Conservation (phyloP, 2,329 filamentous ascomycete genomes). For the Emericellopsis atlantica region DNA sequence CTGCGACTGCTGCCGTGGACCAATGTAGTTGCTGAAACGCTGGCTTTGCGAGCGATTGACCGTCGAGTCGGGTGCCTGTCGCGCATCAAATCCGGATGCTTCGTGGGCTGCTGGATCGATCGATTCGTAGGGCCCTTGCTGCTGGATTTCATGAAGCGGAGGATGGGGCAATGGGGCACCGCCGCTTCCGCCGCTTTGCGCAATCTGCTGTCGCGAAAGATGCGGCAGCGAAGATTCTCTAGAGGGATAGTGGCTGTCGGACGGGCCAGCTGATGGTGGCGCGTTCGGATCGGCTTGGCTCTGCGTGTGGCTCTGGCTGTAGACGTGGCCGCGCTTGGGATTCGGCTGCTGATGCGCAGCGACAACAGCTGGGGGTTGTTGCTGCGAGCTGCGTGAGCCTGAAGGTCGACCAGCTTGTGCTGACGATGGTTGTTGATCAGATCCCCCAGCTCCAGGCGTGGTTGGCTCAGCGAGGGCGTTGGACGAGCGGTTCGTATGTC, state of each 20-base stretch:
- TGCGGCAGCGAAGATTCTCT: background rate
- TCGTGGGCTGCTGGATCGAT: conserved; percentile 10
- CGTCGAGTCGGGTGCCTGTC: conserved; percentile 26
- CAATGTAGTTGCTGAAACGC: conserved; percentile 24
- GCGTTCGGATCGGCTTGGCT: conserved; percentile 6
- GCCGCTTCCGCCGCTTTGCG: background rate
- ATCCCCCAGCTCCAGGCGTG: conserved; percentile 11
- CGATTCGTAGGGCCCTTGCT: conserved; percentile 7
- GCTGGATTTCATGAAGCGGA: conserved; percentile 9
- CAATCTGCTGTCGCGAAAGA: background rate
- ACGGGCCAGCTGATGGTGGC: conserved; percentile 4
- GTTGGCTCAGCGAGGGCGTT: conserved; percentile 35
- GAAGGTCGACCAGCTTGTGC: conserved; percentile 6
- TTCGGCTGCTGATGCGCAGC: conserved; percentile 1
- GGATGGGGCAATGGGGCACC: conserved; percentile 5
- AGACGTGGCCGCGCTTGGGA: background rate
- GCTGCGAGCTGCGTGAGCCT: conserved; percentile 1
- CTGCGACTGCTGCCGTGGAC: conserved; percentile 9
- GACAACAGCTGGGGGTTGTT: too few relatives aligned
- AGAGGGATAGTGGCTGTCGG: conserved; percentile 5
- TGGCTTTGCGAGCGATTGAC: conserved; percentile 39
- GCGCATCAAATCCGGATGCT: conserved; percentile 17
- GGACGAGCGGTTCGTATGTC: conserved; percentile 44
- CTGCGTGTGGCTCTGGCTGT: conserved; percentile 3
- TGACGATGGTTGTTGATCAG: conserved; percentile 1